phyloP scores from a whole-genome alignment of 2,329 filamentous ascomycete species.

The Alternaria atra region DNA sequence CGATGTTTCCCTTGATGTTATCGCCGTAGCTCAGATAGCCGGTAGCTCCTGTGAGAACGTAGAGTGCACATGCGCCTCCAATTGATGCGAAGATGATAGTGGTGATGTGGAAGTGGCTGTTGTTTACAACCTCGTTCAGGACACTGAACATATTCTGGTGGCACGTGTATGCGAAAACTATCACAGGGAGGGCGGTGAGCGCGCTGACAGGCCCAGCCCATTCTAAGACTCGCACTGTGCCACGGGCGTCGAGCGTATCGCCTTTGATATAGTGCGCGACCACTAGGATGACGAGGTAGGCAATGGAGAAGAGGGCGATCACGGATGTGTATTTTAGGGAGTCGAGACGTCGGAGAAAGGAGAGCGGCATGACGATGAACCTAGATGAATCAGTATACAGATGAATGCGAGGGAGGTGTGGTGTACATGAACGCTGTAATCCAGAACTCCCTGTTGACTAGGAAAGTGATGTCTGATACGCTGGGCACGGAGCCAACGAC shows the following conservation, averaged over 20 bases:
- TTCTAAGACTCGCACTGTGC: constrained; percentile 76
- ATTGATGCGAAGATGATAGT: constrained; percentile 84
- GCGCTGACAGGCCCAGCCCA: constrained; percentile 83
- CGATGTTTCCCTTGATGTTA: constrained; percentile 88
- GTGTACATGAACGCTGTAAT: constrained; percentile 92
- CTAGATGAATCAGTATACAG: constrained; percentile 52
- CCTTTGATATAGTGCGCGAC: constrained; percentile 87
- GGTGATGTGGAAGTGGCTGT: constrained; percentile 79
- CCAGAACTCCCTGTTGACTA: constrained; percentile 95
- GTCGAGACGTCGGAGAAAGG: constrained; percentile 88
- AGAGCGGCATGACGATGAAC: constrained; percentile 92
- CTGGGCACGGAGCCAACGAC: constrained; percentile 78
- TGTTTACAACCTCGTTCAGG: constrained; percentile 90
- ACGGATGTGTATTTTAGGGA: constrained; percentile 98
- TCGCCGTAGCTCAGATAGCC: constrained; percentile 96
- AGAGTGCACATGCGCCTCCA: constrained; percentile 85
- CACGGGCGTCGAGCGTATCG: constrained; percentile 77
- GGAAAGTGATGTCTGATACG: constrained; percentile 71
- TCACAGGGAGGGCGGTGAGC: constrained; percentile 88
- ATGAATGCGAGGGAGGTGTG: too few species aligned
- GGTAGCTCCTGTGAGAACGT: constrained; percentile 90
- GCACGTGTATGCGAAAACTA: constrained; percentile 99
- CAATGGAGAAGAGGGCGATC: constrained; percentile 89
- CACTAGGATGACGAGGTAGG: constrained; percentile 90
- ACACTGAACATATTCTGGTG: constrained; percentile 99